phyloP scores from a whole-genome alignment of 1,139 yeast genomes.

The Magnusiomyces suaveolens region DNA sequence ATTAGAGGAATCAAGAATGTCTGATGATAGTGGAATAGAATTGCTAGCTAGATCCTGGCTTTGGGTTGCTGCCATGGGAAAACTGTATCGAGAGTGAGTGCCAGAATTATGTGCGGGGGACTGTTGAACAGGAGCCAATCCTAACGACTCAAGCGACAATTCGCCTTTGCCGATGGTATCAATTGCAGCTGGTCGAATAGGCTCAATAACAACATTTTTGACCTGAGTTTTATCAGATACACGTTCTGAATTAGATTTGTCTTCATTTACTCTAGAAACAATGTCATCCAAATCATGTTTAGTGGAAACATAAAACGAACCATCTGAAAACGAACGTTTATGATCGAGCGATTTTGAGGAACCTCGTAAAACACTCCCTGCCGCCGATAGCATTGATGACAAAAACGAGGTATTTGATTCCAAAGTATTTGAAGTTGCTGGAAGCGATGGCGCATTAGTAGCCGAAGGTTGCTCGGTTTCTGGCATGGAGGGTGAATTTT shows the following conservation, averaged over 20 bases:
- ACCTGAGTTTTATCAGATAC: slow-evolving; percentile 12
- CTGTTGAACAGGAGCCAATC: slow-evolving; percentile 25
- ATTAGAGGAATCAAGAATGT: background rate
- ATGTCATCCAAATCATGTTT: slow-evolving; percentile 7
- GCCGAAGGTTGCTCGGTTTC: background rate
- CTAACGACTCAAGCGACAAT: slow-evolving; percentile 50
- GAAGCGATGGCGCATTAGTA: background rate
- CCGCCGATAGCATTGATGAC: slow-evolving; percentile 26
- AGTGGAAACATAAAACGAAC: slow-evolving; percentile 16
- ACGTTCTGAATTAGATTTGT: too few species aligned
- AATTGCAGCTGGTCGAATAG: slow-evolving; percentile 39
- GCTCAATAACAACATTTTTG: slow-evolving; percentile 44
- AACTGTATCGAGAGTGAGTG: background rate
- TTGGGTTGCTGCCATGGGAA: background rate
- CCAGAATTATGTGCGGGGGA: background rate
- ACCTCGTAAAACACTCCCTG: slow-evolving; percentile 24
- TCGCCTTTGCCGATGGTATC: slow-evolving; percentile 68
- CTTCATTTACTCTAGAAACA: too few species aligned
- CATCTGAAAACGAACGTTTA: slow-evolving; percentile 15
- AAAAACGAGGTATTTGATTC: slow-evolving; percentile 19
- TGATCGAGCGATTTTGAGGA: slow-evolving; percentile 17
- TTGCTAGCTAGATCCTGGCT: background rate
- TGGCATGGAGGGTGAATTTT: background rate
- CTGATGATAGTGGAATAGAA: background rate
- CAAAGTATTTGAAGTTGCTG: background rate